Base-by-base conservation (phyloP, 768 basidiomycete genomes). In the Pleurotus giganteus region DNA sequence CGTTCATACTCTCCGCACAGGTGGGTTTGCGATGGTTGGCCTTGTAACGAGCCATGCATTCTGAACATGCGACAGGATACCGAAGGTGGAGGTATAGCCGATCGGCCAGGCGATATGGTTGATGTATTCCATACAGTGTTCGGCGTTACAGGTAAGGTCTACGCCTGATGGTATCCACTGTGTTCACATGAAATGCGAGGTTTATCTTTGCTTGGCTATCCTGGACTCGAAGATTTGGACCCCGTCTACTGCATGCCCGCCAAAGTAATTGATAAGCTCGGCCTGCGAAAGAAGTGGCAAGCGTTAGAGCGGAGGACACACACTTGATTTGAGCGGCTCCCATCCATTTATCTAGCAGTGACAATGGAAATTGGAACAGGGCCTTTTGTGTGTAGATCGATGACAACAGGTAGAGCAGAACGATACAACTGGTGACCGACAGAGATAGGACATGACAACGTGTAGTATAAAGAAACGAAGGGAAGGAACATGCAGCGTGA, bases 91-190 rank as follows among this genome's bases (percentile, higher is more conserved):
- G 97, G 97, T 0, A 97, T 98, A 24, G 88, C 94, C 0, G 97
- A 99, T 68, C 74, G 97, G 41, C 91, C 93, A 0, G 94, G 91
- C 0, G 86, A 99, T 67, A 88, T 94, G 82, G 85, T 85, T 1
- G 97, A 99, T 63, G 95, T 99, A n/a, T 99, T 97, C 70, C 96
- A 99, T 64, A 98, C 96, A 0, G 69, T 79, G 9, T 99, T 99
- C 60, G 97, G 97, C 1, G 73, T 98, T 2, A 92, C 94, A 57
- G 94, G 93, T 80, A 61, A 47, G 67, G 60, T 45, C 49, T 2
- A 11, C 27, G 27, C 2, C 9, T 7, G 4, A 8, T 45, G 3
- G 2, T 8, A 24, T 24, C 21, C 44, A 5, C 7, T 17, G 9
- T 45, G 17, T 9, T 43, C 41, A 43, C 2, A 2, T 9, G 9